Evolutionary conservation across 2,329 filamentous ascomycete genomes (phyloP), one percentile per base, ranked within the genome.

Genomic region (Epicoccum nigrum): DNA sequence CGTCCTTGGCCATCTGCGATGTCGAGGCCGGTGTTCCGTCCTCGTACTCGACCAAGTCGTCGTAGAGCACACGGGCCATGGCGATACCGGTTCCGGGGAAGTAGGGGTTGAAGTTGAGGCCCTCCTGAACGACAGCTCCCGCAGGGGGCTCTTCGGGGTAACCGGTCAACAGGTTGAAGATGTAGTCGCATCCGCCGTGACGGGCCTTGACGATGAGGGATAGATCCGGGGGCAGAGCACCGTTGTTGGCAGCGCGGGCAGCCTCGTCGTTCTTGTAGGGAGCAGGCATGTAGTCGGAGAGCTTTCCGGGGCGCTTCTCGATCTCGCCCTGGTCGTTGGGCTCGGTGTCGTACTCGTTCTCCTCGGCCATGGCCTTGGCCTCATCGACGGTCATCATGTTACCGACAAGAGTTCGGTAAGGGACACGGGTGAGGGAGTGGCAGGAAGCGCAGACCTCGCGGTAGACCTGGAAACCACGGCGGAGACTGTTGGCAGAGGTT

Each of bases 251-350:
- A 74, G 92, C 92, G 74, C 94, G 92, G 60, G 93, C 93, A 65
- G 94, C 93, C 82, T 99, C 93, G 73, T 99, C 94, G 82, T 99
- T 99, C 83, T 95, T 94, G 87, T 99, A 99, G 23, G 94, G 94
- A 45, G 83, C 77, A 53, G 92, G 93, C 59, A 99, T 87, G 81
- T 97, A 97, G 78, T 99, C 94, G 70, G 94, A 96, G 45, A 99
- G 86, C 83, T 99, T 99, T 82, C 94, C 94, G 62, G 93, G 90
- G 67, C 94, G 92, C 86, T 97, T 96, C 83, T 96, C 90, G 74
- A 97, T 97, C 67, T 97, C 91, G 67, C 94, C 94, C 83, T 97
- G 84, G 74, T 97, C 91, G 79, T 99, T 96, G 74, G 94, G 94
- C 82, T 99, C 94, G 71, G 86, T 90, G 74, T 97, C 93, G 82